A percentile compares a stretch with the other conserved stretches of the same genome.
Evolutionary conservation across 345 rosid genomes (phyloP).

Genomic region (Chamaenerion angustifolium): DNA sequence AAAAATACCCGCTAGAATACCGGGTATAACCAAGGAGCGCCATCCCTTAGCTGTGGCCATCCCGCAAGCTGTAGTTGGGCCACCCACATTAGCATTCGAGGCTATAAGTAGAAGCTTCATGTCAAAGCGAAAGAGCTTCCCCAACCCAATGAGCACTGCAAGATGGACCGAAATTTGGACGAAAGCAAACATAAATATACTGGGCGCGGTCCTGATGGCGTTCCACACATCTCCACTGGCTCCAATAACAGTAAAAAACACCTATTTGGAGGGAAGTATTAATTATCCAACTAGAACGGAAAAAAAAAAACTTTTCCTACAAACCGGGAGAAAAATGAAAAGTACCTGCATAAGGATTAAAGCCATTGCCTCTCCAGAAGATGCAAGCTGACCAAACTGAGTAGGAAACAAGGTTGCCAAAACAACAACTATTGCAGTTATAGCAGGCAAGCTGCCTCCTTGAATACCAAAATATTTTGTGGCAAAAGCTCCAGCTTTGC

Average conservation of each 20-base stretch:
- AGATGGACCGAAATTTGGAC: conserved; percentile 65
- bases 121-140: conserved; percentile 59
- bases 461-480: conserved; percentile 41
- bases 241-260: conserved; percentile 77
- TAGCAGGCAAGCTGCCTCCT: conserved; percentile 70
- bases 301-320: not conserved
- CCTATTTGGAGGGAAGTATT: conserved; percentile 19
- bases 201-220: conserved; percentile 70
- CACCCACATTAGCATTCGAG: conserved; percentile 86
- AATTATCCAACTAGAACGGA: not conserved
- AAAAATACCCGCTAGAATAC: conserved; percentile 67
- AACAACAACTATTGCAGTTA: conserved; percentile 60
- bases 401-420: conserved; percentile 61
- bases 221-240: conserved; percentile 77
- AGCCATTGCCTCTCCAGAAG: conserved; percentile 82
- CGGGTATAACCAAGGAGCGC: conserved; percentile 53
- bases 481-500: conserved; percentile 47
- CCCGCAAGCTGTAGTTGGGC: conserved; percentile 85
- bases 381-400: conserved; percentile 57
- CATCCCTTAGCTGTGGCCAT: conserved; percentile 93
- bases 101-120: conserved; percentile 64
- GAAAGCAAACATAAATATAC: conserved; percentile 72
- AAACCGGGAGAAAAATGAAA: not conserved
- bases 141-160: conserved; percentile 56
- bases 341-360: conserved; percentile 77